Evolutionary conservation across 352 stramenopile genomes (phyloP).

Genomic region (Plasmopara muralis): DNA sequence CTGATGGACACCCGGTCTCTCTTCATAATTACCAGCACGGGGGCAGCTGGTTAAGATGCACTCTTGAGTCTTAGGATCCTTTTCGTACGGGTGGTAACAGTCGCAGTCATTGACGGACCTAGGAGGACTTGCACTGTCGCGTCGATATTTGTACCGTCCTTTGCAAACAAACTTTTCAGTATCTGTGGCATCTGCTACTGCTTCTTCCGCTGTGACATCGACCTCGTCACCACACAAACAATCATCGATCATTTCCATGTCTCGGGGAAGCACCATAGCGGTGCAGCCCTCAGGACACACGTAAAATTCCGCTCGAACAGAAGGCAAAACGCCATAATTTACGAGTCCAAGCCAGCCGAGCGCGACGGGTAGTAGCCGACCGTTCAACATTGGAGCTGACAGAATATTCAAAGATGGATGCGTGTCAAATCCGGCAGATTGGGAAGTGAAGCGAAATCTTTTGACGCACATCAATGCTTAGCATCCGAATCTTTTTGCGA

Average conservation of each 20-base stretch:
- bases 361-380: constrained; percentile 10
- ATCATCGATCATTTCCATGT: constrained; percentile 77
- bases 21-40: constrained; percentile 71
- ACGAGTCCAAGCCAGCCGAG: constrained; percentile 12
- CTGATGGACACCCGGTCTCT: constrained; percentile 17
- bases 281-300: constrained; percentile 59
- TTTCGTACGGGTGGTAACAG: constrained; percentile 67
- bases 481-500: constrained; percentile 9
- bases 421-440: constrained; percentile 14
- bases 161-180: constrained; percentile 40
- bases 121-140: constrained; percentile 13
- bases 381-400: constrained; percentile 13
- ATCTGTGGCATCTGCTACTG: constrained; percentile 25
- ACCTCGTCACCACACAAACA: constrained; percentile 56
- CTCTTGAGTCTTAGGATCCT: constrained; percentile 43
- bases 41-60: constrained; percentile 56
- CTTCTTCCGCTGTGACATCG: constrained; percentile 18
- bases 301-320: constrained; percentile 34
- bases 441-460: constrained; percentile 12
- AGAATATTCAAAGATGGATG: neutral
- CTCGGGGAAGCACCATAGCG: constrained; percentile 69
- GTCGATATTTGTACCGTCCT: constrained; percentile 51
- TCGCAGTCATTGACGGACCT: constrained; percentile 65
- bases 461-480: constrained; percentile 6
- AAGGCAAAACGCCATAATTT: constrained; percentile 8